A percentile compares a stretch with the other conserved stretches of the same genome.
Conservation (phyloP, 2,329 filamentous ascomycete genomes). For the Exophiala sp. region DNA sequence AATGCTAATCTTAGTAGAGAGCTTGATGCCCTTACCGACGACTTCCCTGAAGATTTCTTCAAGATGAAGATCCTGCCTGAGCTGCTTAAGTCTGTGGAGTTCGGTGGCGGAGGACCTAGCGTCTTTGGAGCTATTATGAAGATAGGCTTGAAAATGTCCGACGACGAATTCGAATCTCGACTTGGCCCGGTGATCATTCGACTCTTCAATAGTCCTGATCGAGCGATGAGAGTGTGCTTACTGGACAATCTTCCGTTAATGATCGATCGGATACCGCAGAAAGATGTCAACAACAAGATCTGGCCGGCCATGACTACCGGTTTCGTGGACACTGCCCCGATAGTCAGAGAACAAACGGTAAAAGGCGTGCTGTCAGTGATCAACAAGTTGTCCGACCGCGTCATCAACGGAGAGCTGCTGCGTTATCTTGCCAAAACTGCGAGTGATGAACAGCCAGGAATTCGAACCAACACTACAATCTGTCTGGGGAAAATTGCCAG, state of each 20-base stretch:
- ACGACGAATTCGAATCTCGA: constrained; percentile 80
- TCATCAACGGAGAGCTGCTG: constrained; percentile 87
- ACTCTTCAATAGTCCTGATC: constrained; percentile 83
- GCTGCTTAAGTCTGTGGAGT: constrained; percentile 96
- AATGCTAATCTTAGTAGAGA: constrained; percentile 46
- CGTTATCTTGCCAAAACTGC: constrained; percentile 90
- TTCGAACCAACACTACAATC: constrained; percentile 96
- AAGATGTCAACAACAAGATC: constrained; percentile 89
- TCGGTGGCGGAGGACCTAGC: constrained; percentile 89
- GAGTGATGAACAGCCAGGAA: constrained; percentile 95
- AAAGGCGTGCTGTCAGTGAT: constrained; percentile 88
- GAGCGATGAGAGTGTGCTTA: constrained; percentile 83
- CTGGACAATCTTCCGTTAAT: constrained; percentile 83
- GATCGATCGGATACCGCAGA: constrained; percentile 84
- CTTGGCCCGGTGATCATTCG: constrained; percentile 82
- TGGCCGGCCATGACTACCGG: constrained; percentile 93
- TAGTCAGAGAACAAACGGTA: constrained; percentile 91
- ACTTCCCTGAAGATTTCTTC: constrained; percentile 97
- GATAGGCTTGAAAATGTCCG: constrained; percentile 77
- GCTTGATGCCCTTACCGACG: constrained; percentile 77
- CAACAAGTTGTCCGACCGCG: constrained; percentile 81
- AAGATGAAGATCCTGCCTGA: constrained; percentile 95
- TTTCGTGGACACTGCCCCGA: constrained; percentile 83
- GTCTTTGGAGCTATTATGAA: constrained; percentile 85
- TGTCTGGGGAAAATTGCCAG: constrained; percentile 94